These are phyloP conservation scores for Ceratocystiopsis sp. DNA, from an alignment of 2,329 filamentous ascomycete genomes.

Conservation along the genomic window DNA sequence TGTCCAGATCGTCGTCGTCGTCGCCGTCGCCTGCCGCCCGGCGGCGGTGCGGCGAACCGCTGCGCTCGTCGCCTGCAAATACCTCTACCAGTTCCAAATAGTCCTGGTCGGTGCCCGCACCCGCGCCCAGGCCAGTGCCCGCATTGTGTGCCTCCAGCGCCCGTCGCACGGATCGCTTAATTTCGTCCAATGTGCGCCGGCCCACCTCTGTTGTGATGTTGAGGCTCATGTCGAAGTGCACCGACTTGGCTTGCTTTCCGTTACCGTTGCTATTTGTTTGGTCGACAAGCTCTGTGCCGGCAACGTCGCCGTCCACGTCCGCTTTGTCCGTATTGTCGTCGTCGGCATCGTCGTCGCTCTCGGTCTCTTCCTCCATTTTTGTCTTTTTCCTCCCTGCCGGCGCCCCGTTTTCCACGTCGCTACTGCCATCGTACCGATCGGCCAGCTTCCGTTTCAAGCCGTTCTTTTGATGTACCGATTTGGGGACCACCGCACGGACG, in stretches of 20 bases:
- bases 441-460: constrained; percentile 5
- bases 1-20: constrained; percentile 29
- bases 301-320: not conserved
- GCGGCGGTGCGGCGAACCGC: too few relatives aligned
- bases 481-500: not conserved
- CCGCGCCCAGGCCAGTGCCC: too few relatives aligned
- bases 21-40: too few relatives aligned
- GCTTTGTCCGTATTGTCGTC: not conserved
- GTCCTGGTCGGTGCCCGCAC: not conserved
- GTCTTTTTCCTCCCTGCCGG: not conserved
- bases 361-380: not conserved
- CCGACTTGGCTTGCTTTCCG: constrained; percentile 33
- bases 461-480: too few relatives aligned
- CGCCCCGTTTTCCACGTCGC: not conserved
- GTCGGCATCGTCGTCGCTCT: not conserved
- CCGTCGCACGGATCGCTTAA: constrained; percentile 35
- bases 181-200: constrained; percentile 33
- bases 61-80: not conserved
- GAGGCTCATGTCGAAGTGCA: constrained; percentile 40
- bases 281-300: not conserved
- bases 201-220: constrained; percentile 40
- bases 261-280: constrained; percentile 16
- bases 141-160: constrained; percentile 37
- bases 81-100: constrained; percentile 2
- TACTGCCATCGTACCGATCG: constrained; percentile 3